These are phyloP conservation scores for Cercospora sp. DNA, from an alignment of 2,329 filamentous ascomycete genomes.

Conservation along the genomic window DNA sequence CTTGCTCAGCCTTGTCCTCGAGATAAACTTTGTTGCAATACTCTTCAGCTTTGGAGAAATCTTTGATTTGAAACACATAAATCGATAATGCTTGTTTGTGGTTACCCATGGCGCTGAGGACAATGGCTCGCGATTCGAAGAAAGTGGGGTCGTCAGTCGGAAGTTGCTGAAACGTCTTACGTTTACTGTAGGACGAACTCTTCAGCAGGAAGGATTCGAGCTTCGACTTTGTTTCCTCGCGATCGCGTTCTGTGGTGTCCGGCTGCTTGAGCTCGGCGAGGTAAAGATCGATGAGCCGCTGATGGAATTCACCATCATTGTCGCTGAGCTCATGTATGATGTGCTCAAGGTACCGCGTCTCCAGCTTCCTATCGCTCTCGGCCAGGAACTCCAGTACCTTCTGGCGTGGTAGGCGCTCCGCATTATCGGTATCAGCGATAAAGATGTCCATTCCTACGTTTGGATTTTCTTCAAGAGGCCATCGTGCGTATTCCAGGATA, in stretches of 20 bases:
- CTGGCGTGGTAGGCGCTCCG: conserved; percentile 80
- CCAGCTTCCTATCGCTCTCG: conserved; percentile 67
- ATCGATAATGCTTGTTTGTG: conserved; percentile 96
- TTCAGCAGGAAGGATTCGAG: conserved; percentile 73
- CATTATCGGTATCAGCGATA: conserved; percentile 88
- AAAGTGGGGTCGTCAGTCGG: conserved; percentile 80
- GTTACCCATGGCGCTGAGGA: conserved; percentile 91
- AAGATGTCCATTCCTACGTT: conserved; percentile 89
- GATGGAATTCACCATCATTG: conserved; percentile 80
- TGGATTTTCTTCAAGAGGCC: conserved; percentile 74
- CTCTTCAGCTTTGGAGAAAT: conserved; percentile 90
- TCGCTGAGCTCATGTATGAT: conserved; percentile 86
- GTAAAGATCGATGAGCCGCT: conserved; percentile 74
- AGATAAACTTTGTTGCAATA: conserved; percentile 90
- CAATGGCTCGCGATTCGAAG: conserved; percentile 84
- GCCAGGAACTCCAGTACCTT: conserved; percentile 73
- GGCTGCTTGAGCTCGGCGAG: conserved; percentile 53
- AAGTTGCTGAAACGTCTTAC: conserved; percentile 68
- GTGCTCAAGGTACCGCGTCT: conserved; percentile 84
- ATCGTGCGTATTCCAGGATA: conserved; percentile 86
- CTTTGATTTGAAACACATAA: conserved; percentile 89
- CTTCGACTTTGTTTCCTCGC: conserved; percentile 49
- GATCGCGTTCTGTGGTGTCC: conserved; percentile 38
- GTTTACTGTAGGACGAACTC: conserved; percentile 72
- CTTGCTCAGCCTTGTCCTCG: conserved; percentile 42